phyloP scores from a whole-genome alignment of 2,329 filamentous ascomycete genomes.

The Pyrenophora teres region DNA sequence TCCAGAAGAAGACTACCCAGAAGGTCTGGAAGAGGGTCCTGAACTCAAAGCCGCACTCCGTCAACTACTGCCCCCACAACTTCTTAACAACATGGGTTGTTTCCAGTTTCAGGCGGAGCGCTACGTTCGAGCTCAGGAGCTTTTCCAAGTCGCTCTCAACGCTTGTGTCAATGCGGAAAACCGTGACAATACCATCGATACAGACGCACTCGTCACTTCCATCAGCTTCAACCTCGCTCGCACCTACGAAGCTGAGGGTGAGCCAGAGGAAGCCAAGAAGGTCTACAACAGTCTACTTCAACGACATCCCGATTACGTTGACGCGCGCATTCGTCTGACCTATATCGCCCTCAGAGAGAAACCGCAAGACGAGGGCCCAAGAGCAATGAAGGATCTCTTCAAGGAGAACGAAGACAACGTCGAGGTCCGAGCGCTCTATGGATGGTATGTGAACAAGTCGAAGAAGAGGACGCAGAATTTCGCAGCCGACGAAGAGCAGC shows the following conservation, averaged over 20 bases:
- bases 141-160: slow-evolving; percentile 90
- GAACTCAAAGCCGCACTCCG: slow-evolving; percentile 67
- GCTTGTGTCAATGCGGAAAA: slow-evolving; percentile 83
- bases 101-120: slow-evolving; percentile 91
- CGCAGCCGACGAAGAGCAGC: slow-evolving; percentile 86
- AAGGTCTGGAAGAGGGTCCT: slow-evolving; percentile 50
- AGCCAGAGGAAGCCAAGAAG: slow-evolving; percentile 80
- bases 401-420: slow-evolving; percentile 82
- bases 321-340: slow-evolving; percentile 84
- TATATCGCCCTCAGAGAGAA: slow-evolving; percentile 85
- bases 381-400: slow-evolving; percentile 83
- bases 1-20: slow-evolving; percentile 70
- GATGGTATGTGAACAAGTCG: slow-evolving; percentile 90
- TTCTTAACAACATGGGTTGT: slow-evolving; percentile 96
- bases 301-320: slow-evolving; percentile 88
- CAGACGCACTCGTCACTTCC: slow-evolving; percentile 88
- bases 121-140: slow-evolving; percentile 75
- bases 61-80: slow-evolving; percentile 81
- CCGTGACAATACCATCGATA: slow-evolving; percentile 76
- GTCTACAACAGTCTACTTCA: slow-evolving; percentile 86
- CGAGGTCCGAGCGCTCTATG: slow-evolving; percentile 89
- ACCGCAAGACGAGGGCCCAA: slow-evolving; percentile 83
- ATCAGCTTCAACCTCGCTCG: slow-evolving; percentile 96
- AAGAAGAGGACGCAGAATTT: slow-evolving; percentile 82
- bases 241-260: slow-evolving; percentile 84